Evolutionary conservation across 176 grass and related monocot genomes (phyloP), one percentile per base, ranked within the genome.

Genomic region (Rhipidocladum racemiflorum): DNA sequence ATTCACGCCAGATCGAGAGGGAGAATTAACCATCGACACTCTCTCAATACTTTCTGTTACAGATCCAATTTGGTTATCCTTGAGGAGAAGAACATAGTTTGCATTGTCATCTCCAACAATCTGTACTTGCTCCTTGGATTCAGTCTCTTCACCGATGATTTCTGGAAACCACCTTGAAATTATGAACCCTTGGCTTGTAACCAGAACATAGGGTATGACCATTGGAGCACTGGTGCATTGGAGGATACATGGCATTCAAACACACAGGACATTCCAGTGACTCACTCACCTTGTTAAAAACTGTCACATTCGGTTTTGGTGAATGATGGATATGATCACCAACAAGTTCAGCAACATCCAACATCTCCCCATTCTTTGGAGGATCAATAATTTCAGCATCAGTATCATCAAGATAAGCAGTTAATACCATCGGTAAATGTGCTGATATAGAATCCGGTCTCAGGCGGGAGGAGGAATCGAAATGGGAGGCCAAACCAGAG

Each of bases 161-260:
- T n/a, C n/a, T n/a, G n/a, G n/a, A n/a, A n/a, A n/a, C n/a, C n/a
- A n/a, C n/a, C n/a, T n/a, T n/a, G n/a, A n/a, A n/a, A 69, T 97
- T 97, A 50, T 97, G 94, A 79, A 97, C 91, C 87, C 89, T 86
- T 49, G 91, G 91, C 75, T 97, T 97, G 89, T 91, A 97, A 67
- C 85, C 87, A 76, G 94, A 94, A 72, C 94, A 97, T 30, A 97
- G 70, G 75, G 94, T 97, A 86, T 97, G 94, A 13, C 94, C 94
- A 38, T 97, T 97, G 39, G 89, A 94, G 68, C 94, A 97, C 94
- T 97, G 95, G 88, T 98, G 92, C 71, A 98, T 98, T 81, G 95
- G 95, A 84, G 95, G 95, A 87, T 95, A 98, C 95, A 98, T 98
- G 18, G 95, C 95, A 79, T 89, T 89, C 78, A 98, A 86, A 55